Percentiles rank a stretch among this genome's conserved stretches.
phyloP scores from a whole-genome alignment of 768 basidiomycete species.

The Leccinum boreale region DNA sequence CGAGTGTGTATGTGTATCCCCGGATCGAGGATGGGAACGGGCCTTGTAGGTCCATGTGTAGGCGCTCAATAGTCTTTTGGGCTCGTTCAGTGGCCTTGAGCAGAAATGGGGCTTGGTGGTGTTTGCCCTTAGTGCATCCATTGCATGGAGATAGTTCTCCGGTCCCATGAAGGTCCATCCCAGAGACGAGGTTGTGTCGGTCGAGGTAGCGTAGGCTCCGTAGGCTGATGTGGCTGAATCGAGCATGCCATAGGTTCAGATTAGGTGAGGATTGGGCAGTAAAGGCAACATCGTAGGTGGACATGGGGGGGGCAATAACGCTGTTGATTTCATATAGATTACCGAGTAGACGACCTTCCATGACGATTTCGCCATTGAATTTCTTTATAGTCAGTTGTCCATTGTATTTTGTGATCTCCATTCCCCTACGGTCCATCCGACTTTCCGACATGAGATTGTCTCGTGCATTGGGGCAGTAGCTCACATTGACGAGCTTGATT shows the following conservation, averaged over 20 bases:
- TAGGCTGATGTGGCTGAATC: constrained; percentile 7
- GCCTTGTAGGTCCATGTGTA: not conserved
- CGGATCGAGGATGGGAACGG: constrained; percentile 3
- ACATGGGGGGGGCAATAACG: not conserved
- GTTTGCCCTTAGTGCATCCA: constrained; percentile 10
- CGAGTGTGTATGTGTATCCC: constrained; percentile 5
- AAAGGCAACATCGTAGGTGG: not conserved
- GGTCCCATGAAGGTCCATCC: constrained; percentile 3
- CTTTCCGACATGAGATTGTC: constrained; percentile 10
- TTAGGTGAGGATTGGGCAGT: not conserved
- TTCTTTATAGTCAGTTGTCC: not conserved
- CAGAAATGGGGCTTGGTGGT: constrained; percentile 8
- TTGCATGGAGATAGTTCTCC: constrained; percentile 2
- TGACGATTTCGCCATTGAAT: not conserved
- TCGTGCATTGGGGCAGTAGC: constrained; percentile 5
- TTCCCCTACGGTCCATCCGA: not conserved
- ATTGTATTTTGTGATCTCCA: constrained; percentile 5
- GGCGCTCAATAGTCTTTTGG: not conserved
- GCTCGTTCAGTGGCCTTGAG: not conserved
- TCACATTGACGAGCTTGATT: constrained; percentile 5
- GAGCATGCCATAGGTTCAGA: constrained; percentile 9
- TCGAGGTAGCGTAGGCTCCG: constrained; percentile 1
- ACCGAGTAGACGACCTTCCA: constrained; percentile 5
- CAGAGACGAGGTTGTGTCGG: constrained; percentile 2
- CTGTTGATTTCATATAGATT: constrained; percentile 12